Conservation (phyloP, 495 filamentous ascomycete genomes). For the Astrocystis sublimbata region DNA sequence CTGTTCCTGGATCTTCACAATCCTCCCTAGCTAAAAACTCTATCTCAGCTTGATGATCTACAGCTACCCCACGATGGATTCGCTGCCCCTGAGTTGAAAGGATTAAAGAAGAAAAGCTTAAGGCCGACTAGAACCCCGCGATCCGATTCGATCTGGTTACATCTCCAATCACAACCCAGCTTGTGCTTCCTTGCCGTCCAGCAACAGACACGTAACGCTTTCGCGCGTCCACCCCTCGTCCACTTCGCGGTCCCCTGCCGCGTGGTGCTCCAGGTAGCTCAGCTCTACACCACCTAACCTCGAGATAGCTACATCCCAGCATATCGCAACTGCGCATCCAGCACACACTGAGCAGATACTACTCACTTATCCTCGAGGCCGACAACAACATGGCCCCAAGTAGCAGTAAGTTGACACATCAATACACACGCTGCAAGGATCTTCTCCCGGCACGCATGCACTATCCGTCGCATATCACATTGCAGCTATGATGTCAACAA, state of each 20-base stretch:
- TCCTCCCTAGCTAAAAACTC: too few relatives aligned
- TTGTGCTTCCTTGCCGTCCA: not conserved
- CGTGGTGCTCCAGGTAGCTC: not conserved
- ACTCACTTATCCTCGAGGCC: not conserved
- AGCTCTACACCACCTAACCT: not conserved
- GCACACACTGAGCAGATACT: slow-evolving; percentile 3
- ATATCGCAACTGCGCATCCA: too few relatives aligned
- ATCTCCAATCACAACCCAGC: not conserved
- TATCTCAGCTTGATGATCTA: not conserved
- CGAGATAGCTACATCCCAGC: not conserved
- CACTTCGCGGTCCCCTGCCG: not conserved
- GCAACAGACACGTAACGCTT: slow-evolving; percentile 9
- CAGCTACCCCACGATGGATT: slow-evolving; percentile 15
- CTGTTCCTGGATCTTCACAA: too few relatives aligned
- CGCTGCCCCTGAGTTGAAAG: slow-evolving; percentile 10
- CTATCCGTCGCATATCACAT: not conserved
- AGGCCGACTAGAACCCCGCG: slow-evolving; percentile 5
- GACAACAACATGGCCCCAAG: slow-evolving; percentile 43
- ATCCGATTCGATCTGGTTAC: slow-evolving; percentile 5
- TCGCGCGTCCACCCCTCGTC: not conserved
- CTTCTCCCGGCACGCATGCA: not conserved
- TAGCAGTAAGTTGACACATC: slow-evolving; percentile 36
- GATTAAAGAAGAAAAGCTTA: slow-evolving; percentile 1
- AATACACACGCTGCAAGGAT: not conserved
- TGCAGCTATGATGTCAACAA: too few relatives aligned